phyloP scores from a whole-genome alignment of 2,329 filamentous ascomycete species.

The Ceratocystis papillata region DNA sequence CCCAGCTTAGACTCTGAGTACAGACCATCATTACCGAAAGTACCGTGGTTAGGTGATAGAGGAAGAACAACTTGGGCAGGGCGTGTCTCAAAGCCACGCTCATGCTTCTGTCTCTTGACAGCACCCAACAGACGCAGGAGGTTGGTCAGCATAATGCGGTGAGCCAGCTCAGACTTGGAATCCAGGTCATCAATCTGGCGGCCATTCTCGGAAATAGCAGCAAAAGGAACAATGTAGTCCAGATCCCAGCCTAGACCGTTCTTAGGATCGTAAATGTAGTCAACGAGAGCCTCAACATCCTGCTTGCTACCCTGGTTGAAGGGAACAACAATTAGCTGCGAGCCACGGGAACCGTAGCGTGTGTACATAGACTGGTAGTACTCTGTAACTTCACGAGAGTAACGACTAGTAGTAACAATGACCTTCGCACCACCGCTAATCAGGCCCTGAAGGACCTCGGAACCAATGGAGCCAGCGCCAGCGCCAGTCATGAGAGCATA shows the following conservation, averaged over 20 bases:
- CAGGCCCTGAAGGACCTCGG: conserved; percentile 88
- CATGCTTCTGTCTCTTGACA: conserved; percentile 83
- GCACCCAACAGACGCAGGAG: conserved; percentile 78
- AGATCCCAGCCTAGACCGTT: conserved; percentile 96
- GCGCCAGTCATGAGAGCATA: conserved; percentile 97
- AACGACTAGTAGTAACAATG: conserved; percentile 89
- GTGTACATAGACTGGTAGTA: conserved; percentile 99
- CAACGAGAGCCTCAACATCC: conserved; percentile 82
- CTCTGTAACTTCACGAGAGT: conserved; percentile 93
- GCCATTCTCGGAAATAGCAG: conserved; percentile 93
- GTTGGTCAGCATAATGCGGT: conserved; percentile 98
- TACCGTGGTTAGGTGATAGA: conserved; percentile 94
- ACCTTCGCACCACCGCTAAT: conserved; percentile 96
- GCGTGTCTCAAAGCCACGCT: conserved; percentile 82
- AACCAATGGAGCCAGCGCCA: conserved; percentile 93
- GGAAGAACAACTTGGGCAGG: conserved; percentile 94
- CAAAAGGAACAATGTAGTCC: conserved; percentile 91
- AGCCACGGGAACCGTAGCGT: conserved; percentile 82
- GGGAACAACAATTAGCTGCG: conserved; percentile 92
- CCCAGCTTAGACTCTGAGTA: conserved; percentile 98
- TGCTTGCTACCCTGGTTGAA: conserved; percentile 99
- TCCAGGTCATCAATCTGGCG: conserved; percentile 95
- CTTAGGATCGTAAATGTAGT: conserved; percentile 96
- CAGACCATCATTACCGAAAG: conserved; percentile 92
- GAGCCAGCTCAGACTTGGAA: conserved; percentile 93